Percentiles rank a stretch among this genome's conserved stretches.
phyloP scores from a whole-genome alignment of 2,329 filamentous ascomycete genomes.

The Xylariaceae sp. region DNA sequence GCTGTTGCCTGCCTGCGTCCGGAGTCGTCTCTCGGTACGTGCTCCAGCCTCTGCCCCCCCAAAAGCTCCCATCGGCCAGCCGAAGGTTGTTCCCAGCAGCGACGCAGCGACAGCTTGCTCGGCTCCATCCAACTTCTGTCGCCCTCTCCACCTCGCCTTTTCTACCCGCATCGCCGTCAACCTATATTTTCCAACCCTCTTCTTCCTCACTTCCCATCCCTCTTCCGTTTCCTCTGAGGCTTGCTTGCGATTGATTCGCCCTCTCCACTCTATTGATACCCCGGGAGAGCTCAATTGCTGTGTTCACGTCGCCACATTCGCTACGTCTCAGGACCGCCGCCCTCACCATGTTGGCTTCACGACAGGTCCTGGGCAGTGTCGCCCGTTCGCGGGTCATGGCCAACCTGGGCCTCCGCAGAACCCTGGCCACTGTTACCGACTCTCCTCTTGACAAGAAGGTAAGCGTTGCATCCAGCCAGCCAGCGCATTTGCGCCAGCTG shows the following conservation, averaged over 20 bases:
- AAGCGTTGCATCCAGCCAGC: slow-evolving; percentile 23
- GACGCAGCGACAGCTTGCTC: slow-evolving; percentile 17
- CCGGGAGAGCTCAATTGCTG: slow-evolving; percentile 34
- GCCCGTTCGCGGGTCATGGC: slow-evolving; percentile 55
- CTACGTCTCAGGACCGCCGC: slow-evolving; percentile 27
- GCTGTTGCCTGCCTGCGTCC: background rate
- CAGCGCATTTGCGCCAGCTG: background rate
- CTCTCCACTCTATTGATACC: slow-evolving; percentile 28
- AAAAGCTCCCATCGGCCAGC: slow-evolving; percentile 11
- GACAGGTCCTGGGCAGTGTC: slow-evolving; percentile 65
- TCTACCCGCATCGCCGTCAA: slow-evolving; percentile 10
- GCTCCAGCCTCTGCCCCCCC: slow-evolving; percentile 1
- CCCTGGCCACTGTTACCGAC: slow-evolving; percentile 83
- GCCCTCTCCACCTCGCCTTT: slow-evolving; percentile 28
- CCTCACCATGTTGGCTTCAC: slow-evolving; percentile 65
- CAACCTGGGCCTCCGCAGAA: slow-evolving; percentile 62
- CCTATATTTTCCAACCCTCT: background rate
- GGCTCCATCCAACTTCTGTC: slow-evolving; percentile 24
- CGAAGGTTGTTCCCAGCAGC: slow-evolving; percentile 8
- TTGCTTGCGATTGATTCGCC: slow-evolving; percentile 24
- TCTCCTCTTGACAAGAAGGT: slow-evolving; percentile 88
- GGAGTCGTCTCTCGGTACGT: background rate
- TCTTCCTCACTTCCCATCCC: slow-evolving; percentile 19
- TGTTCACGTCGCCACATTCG: slow-evolving; percentile 11
- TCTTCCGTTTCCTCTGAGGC: slow-evolving; percentile 29